A percentile compares a stretch with the other conserved stretches of the same genome.
Conservation (phyloP, 2,329 filamentous ascomycete species). For the Arachnopeziza araneosa region DNA sequence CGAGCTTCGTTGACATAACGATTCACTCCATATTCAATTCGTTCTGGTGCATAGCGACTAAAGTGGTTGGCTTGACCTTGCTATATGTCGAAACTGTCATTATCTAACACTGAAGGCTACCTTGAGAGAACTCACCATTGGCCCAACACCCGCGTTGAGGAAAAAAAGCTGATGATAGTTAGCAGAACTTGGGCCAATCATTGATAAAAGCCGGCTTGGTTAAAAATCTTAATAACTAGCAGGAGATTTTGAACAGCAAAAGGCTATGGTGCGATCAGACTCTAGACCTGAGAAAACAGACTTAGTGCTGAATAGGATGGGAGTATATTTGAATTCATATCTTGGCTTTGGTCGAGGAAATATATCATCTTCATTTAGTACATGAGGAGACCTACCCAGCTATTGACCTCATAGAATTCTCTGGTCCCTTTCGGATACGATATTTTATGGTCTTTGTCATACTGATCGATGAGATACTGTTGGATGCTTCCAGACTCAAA, state of each 20-base stretch:
- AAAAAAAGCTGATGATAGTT: constrained; percentile 45
- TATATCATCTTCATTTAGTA: neutral
- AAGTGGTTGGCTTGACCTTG: constrained; percentile 85
- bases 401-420: constrained; percentile 75
- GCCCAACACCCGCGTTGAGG: constrained; percentile 75
- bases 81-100: constrained; percentile 41
- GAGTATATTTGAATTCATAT: too few species aligned
- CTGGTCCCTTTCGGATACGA: constrained; percentile 67
- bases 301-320: too few species aligned
- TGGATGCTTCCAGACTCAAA: constrained; percentile 84
- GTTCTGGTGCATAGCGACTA: constrained; percentile 72
- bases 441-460: constrained; percentile 77
- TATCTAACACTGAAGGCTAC: neutral
- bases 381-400: constrained; percentile 52
- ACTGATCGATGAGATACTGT: constrained; percentile 71
- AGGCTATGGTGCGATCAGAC: too few species aligned
- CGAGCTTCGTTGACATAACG: constrained; percentile 79
- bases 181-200: neutral
- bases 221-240: too few species aligned
- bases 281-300: too few species aligned
- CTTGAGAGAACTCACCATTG: constrained; percentile 28
- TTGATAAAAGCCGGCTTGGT: neutral
- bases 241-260: too few species aligned
- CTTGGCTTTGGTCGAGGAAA: too few species aligned
- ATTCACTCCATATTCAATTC: constrained; percentile 76